Conservation (phyloP, 1,139 yeast species). For the Taphrina communis region DNA sequence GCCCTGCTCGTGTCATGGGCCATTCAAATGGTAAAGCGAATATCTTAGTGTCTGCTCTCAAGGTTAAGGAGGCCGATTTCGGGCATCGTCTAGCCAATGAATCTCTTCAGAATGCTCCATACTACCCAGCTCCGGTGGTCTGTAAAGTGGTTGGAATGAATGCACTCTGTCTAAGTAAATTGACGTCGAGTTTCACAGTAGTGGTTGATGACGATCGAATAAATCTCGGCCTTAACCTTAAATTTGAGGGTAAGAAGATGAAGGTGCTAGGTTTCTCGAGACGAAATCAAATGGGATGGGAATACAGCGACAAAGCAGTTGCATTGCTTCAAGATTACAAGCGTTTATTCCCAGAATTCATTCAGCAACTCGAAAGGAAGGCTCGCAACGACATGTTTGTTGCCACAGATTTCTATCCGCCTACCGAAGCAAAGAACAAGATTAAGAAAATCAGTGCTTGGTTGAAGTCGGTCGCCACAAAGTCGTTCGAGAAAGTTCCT, state of each 20-base stretch:
- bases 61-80: conserved; percentile 48
- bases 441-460: conserved; percentile 52
- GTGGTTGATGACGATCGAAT: conserved; percentile 59
- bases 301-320: conserved; percentile 76
- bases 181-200: conserved; percentile 73
- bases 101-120: conserved; percentile 64
- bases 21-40: conserved; percentile 53
- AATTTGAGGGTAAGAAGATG: conserved; percentile 76
- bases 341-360: conserved; percentile 65
- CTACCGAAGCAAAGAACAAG: conserved; percentile 21
- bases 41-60: conserved; percentile 48
- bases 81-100: conserved; percentile 60
- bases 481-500: conserved; percentile 65
- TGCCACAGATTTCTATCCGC: conserved; percentile 52
- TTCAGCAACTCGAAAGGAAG: conserved; percentile 54
- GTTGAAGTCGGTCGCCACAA: conserved; percentile 61
- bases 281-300: conserved; percentile 76
- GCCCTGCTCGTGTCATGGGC: conserved; percentile 73
- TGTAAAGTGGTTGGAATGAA: conserved; percentile 64
- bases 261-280: conserved; percentile 89
- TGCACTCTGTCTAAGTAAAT: conserved; percentile 71
- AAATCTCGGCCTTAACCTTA: conserved; percentile 85
- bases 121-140: conserved; percentile 71
- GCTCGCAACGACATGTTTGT: conserved; percentile 41
- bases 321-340: conserved; percentile 68